Conservation (phyloP, 129 eudicot genomes). For the Daucus carota region DNA sequence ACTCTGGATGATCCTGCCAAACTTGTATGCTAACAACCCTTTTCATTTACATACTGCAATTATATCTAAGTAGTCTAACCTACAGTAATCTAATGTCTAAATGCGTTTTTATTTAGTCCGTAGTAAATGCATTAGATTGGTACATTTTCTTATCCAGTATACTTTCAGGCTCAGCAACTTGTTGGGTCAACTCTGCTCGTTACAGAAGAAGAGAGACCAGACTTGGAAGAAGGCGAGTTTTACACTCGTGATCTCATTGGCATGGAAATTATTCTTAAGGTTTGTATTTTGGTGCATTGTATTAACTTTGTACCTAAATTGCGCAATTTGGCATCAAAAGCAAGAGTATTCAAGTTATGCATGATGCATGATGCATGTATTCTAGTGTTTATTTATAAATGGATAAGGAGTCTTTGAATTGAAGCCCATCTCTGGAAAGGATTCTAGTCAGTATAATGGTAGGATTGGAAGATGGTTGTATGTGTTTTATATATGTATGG, state of each 20-base stretch:
- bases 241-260: constrained; percentile 92
- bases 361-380: background rate
- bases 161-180: constrained; percentile 71
- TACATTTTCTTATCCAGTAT: constrained; percentile 8
- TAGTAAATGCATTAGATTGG: background rate
- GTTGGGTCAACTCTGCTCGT: constrained; percentile 82
- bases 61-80: background rate
- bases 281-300: constrained; percentile 18
- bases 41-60: background rate
- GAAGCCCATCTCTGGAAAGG: background rate
- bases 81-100: background rate
- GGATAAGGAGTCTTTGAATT: background rate
- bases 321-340: background rate
- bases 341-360: background rate
- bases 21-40: background rate
- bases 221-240: constrained; percentile 86
- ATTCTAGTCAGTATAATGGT: background rate
- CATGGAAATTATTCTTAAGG: constrained; percentile 82
- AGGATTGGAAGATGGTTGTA: background rate
- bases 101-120: background rate
- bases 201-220: constrained; percentile 71
- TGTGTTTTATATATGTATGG: background rate
- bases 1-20: background rate
- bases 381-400: background rate
- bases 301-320: background rate